phyloP scores from a whole-genome alignment of 1,284 basidiomycete genomes.

The Mycena sp. region DNA sequence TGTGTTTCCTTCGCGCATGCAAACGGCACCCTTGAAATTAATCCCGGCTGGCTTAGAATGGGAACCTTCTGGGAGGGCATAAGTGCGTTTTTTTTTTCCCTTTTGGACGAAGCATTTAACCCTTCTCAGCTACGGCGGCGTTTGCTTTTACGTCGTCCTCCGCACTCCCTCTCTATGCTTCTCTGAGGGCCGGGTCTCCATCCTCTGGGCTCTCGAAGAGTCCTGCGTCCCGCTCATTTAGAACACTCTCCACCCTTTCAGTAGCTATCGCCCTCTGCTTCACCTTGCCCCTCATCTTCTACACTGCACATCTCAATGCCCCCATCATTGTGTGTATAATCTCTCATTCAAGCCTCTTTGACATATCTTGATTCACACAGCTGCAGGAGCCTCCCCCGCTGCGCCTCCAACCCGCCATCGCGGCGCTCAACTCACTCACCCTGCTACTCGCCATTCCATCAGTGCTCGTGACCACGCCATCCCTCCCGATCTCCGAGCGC shows the following conservation, averaged over 20 bases:
- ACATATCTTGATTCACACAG: slow-evolving; percentile 26
- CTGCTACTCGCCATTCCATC: slow-evolving; percentile 68
- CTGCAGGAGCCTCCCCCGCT: slow-evolving; percentile 41
- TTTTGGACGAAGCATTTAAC: slow-evolving; percentile 10
- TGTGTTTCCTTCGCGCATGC: slow-evolving; percentile 60
- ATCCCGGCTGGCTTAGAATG: slow-evolving; percentile 48
- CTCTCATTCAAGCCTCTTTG: slow-evolving; percentile 1
- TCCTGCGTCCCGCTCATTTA: slow-evolving; percentile 64
- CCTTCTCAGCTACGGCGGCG: slow-evolving; percentile 55
- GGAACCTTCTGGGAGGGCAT: slow-evolving; percentile 70
- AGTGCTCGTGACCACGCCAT: slow-evolving; percentile 64
- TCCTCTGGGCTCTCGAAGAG: slow-evolving; percentile 54
- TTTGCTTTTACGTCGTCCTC: slow-evolving; percentile 73
- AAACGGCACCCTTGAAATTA: slow-evolving; percentile 50
- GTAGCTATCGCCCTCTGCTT: slow-evolving; percentile 57
- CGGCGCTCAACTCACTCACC: slow-evolving; percentile 58
- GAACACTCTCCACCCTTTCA: slow-evolving; percentile 61
- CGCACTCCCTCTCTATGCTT: slow-evolving; percentile 71
- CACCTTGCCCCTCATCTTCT: slow-evolving; percentile 67
- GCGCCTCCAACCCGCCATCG: slow-evolving; percentile 45
- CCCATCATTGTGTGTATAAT: slow-evolving; percentile 47
- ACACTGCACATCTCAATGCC: slow-evolving; percentile 54
- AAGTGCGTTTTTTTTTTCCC: slow-evolving; percentile 53
- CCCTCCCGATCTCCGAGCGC: slow-evolving; percentile 54
- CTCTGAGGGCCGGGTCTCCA: slow-evolving; percentile 56